A percentile compares a stretch with the other conserved stretches of the same genome.
Conservation (phyloP, 2,329 filamentous ascomycete species). For the Tolypocladium tropicale region DNA sequence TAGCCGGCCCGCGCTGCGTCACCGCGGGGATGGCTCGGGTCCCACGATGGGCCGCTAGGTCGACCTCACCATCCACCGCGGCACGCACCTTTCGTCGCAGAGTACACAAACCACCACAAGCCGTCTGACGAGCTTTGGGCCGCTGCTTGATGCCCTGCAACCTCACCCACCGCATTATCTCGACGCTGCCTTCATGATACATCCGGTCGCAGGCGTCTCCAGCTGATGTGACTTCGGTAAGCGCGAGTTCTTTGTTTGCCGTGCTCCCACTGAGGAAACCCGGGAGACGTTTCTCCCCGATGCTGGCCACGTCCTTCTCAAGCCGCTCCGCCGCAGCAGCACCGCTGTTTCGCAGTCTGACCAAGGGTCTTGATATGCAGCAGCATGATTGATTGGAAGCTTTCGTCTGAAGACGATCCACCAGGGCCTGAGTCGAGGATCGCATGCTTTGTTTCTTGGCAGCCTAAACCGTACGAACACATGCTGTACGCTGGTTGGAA, state of each 20-base stretch:
- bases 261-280: not conserved
- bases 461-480: too few relatives aligned
- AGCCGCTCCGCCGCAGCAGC: not conserved
- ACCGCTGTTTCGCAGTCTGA: not conserved
- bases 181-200: not conserved
- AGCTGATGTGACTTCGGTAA: not conserved
- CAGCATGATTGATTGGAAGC: not conserved
- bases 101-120: not conserved
- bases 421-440: not conserved
- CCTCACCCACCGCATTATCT: not conserved
- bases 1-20: constrained; percentile 8
- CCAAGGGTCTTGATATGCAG: not conserved
- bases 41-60: not conserved
- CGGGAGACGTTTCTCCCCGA: not conserved
- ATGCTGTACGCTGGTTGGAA: not conserved
- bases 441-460: not conserved
- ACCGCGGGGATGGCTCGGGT: constrained; percentile 11
- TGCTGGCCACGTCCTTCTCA: not conserved
- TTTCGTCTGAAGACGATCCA: not conserved
- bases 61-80: not conserved
- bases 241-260: not conserved
- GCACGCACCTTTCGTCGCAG: not conserved
- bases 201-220: not conserved
- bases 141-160: not conserved
- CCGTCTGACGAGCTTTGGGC: not conserved